Evolutionary conservation across 2,329 filamentous ascomycete genomes (phyloP).

Genomic region (Aspergillus sp.): DNA sequence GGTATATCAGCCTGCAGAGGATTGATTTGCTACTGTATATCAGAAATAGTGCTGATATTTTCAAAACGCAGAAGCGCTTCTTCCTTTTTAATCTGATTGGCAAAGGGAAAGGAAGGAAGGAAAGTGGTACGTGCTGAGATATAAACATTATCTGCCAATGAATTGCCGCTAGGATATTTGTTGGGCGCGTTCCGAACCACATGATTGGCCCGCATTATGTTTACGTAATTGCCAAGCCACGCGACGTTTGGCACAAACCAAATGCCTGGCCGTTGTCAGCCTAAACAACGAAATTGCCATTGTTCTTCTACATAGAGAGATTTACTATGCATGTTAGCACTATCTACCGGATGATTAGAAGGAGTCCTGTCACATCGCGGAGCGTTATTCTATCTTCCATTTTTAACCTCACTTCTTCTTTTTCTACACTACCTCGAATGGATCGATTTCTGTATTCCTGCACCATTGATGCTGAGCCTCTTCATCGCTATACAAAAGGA

Average conservation of each 20-base stretch:
- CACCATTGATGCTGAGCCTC: slow-evolving; percentile 14
- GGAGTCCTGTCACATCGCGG: background rate
- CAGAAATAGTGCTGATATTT: background rate
- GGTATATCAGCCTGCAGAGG: no score
- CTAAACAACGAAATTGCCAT: background rate
- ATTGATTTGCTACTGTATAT: background rate
- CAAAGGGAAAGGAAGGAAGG: background rate
- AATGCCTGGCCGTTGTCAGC: background rate
- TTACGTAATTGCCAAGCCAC: background rate
- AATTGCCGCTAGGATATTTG: background rate
- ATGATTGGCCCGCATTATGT: background rate
- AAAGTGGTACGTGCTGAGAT: background rate
- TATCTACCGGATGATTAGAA: background rate
- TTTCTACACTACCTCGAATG: slow-evolving; percentile 1
- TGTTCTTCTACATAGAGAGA: background rate
- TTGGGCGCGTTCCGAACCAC: background rate
- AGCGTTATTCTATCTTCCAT: background rate
- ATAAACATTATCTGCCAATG: background rate
- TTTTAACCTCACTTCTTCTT: background rate
- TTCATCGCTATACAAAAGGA: slow-evolving; percentile 17
- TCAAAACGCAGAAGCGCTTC: background rate
- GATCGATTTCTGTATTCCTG: slow-evolving; percentile 5
- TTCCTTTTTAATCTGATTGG: background rate
- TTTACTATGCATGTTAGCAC: background rate
- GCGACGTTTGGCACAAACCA: background rate